phyloP scores from a whole-genome alignment of 106 monocot species.

The Amphibolis antarctica region DNA sequence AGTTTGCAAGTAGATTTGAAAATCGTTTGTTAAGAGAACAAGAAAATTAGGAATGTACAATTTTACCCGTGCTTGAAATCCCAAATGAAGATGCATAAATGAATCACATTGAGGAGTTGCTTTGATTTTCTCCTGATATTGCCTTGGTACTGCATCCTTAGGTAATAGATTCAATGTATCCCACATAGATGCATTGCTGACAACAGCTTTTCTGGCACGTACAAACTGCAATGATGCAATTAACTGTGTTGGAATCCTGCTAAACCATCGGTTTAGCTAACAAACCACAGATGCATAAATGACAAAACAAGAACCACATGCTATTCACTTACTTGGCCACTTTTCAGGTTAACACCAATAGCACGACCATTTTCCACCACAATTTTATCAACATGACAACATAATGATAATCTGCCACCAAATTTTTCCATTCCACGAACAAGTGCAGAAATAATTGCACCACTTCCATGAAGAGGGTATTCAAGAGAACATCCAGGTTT shows the following conservation, averaged over 20 bases:
- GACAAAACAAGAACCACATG: not conserved
- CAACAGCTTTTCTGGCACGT: conserved; percentile 80
- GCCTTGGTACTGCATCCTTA: conserved; percentile 30
- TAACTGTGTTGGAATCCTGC: not conserved
- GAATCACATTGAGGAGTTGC: conserved; percentile 83
- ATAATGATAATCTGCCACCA: conserved; percentile 70
- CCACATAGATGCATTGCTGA: conserved; percentile 99
- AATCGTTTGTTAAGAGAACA: not conserved
- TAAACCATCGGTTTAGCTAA: not conserved
- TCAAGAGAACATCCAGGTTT: conserved; percentile 87
- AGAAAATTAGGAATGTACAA: not conserved
- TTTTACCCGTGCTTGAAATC: conserved; percentile 78
- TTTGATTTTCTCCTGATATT: conserved; percentile 48
- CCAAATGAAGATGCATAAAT: conserved; percentile 98
- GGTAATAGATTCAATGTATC: conserved; percentile 77
- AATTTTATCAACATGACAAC: conserved; percentile 68
- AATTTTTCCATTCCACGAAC: conserved; percentile 71
- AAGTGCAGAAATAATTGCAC: conserved; percentile 63
- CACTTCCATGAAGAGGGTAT: conserved; percentile 77
- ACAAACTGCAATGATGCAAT: conserved; percentile 40
- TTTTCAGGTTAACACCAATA: conserved; percentile 62
- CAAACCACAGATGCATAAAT: not conserved
- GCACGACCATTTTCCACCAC: conserved; percentile 84
- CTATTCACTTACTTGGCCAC: conserved; percentile 50
- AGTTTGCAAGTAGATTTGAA: not conserved